A percentile compares a stretch with the other conserved stretches of the same genome.
These are phyloP conservation scores for Kwoniella shivajii DNA, from an alignment of 1,284 basidiomycete genomes.

Conservation along the genomic window DNA sequence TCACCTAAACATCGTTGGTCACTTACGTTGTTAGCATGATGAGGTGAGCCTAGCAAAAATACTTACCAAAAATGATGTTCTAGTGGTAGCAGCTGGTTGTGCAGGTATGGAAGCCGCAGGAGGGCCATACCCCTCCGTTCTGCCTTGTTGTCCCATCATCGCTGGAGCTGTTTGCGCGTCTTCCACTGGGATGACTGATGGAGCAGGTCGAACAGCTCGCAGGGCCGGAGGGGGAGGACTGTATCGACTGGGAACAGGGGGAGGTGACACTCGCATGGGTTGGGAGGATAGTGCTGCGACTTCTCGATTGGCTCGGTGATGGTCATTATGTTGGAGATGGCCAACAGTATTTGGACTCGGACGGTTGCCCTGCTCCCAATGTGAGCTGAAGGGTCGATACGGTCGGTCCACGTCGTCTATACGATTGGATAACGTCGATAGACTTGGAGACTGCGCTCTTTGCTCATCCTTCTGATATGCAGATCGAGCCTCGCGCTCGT, in stretches of 20 bases:
- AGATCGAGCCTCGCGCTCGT: not conserved
- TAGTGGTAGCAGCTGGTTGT: conserved; percentile 11
- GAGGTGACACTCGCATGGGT: not conserved
- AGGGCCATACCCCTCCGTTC: not conserved
- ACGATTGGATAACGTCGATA: no score
- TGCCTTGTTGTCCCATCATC: not conserved
- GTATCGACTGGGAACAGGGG: not conserved
- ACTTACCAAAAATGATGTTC: conserved; percentile 36
- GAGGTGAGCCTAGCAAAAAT: not conserved
- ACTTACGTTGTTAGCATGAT: not conserved
- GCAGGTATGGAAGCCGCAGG: conserved; percentile 1
- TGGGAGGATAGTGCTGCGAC: not conserved
- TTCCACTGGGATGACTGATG: not conserved
- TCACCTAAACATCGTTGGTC: conserved; percentile 60
- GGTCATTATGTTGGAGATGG: not conserved
- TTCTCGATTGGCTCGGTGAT: not conserved
- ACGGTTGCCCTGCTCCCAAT: not conserved
- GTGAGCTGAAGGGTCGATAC: conserved; percentile 15
- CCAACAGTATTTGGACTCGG: not conserved
- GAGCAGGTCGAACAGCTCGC: conserved; percentile 18
- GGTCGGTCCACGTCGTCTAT: conserved; percentile 7
- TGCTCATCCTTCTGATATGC: no score
- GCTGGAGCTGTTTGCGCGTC: not conserved
- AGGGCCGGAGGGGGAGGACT: conserved; percentile 3
- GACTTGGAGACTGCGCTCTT: not conserved